These are phyloP conservation scores for Strigomonas culicis DNA, from an alignment of 208 protist genomes.

Conservation along the genomic window DNA sequence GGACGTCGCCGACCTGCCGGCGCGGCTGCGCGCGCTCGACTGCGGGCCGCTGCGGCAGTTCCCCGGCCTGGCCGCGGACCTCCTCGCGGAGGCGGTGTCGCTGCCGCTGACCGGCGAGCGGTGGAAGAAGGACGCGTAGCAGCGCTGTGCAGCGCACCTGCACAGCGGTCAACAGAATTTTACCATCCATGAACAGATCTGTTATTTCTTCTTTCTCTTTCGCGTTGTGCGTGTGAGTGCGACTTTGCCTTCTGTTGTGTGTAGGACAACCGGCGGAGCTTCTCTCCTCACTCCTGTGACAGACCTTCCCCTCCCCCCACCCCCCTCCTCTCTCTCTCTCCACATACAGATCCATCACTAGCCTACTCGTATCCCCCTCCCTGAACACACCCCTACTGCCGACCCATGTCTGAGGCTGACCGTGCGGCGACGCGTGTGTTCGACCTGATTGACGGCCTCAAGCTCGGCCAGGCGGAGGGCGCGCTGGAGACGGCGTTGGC, in stretches of 20 bases:
- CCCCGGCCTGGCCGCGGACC: slow-evolving; percentile 36
- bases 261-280: background rate
- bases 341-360: too few species aligned
- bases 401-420: slow-evolving; percentile 36
- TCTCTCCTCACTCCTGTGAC: background rate
- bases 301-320: background rate
- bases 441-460: slow-evolving; percentile 55
- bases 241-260: too few species aligned
- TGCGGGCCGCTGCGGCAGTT: slow-evolving; percentile 35
- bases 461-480: slow-evolving; percentile 55
- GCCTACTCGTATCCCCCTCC: background rate
- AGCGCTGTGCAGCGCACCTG: too few species aligned
- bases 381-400: background rate
- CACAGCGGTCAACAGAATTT: too few species aligned
- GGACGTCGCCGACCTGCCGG: slow-evolving; percentile 32
- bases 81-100: slow-evolving; percentile 23
- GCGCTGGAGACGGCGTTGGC: slow-evolving; percentile 50
- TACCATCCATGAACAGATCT: background rate
- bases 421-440: slow-evolving; percentile 47
- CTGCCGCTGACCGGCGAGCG: slow-evolving; percentile 19
- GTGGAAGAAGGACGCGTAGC: too few species aligned
- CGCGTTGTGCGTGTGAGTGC: background rate
- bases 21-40: slow-evolving; percentile 34
- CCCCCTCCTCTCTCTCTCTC: background rate
- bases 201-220: slow-evolving; percentile 1